Evolutionary conservation across 352 stramenopile species (phyloP), one percentile per base, ranked within the genome.

Genomic region (Globisporangium sylvaticum): DNA sequence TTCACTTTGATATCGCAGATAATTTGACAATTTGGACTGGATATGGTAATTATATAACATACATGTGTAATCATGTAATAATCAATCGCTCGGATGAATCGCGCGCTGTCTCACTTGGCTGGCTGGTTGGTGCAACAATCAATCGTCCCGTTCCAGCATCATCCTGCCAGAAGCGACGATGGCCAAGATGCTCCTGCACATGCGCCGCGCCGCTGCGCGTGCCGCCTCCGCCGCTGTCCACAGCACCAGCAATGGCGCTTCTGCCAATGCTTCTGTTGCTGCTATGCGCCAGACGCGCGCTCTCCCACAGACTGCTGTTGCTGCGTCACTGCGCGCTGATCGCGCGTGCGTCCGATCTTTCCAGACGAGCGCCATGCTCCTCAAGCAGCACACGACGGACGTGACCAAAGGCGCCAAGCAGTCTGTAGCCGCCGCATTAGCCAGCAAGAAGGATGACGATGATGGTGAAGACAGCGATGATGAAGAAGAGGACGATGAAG

Each of bases 301-400:
- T 42, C 27, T 59, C 27, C 15, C 32, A 59, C 39, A 48, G 15
- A 48, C 12, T 32, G 59, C 12, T 46, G 59, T 4, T 7, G 25
- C 14, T 42, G 27, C 27, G 56, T n/a, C 37, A 31, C 14, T 62
- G 46, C 65, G 9, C n/a, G 56, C 3, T 18, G 56, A 54, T 25
- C 20, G 29, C 29, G 54, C 29, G 29, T 27, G 54, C 10, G 7
- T 27, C 7, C 65, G 65, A 27, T 70, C 59, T 27, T 65, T 70
- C 37, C 65, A 70, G 58, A 66, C 65, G 48, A 70, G 58, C 58
- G 50, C 65, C 4, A 29, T 63, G 58, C 52, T 37, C 48, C 22
- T 65, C 18, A 70, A 70, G 65, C 65, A 70, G 65, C 65, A 70
- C 58, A 70, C 65, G 65, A 62, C 65, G 4, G 65, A 70, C 58